Base-by-base conservation (phyloP, 2,329 filamentous ascomycete species). In the Parastagonospora nodorum region DNA sequence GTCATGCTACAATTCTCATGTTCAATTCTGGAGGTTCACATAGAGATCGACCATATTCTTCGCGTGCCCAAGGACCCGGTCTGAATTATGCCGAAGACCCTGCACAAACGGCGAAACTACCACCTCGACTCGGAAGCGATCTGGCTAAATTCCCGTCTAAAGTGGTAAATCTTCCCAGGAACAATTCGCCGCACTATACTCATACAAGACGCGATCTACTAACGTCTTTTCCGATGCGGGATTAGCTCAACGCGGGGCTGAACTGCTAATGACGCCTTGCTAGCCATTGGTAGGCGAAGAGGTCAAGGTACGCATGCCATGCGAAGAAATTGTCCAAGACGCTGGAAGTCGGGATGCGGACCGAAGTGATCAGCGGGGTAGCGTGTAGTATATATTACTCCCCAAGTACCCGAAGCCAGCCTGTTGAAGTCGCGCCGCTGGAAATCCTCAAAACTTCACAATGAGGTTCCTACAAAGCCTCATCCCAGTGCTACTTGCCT, bases 401-500 rank as follows among this genome's bases (percentile, higher is more conserved):
- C 19, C 19, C 19, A 24, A 24, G 19, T 24, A 24, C 19, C 19
- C 5, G 19, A 5, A 24, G 19, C 19, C 19, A 24, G 19, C 19
- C 19, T 24, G 19, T 24, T 24, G 11, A 8, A 37, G 35, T 9
- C 5, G 15, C 15, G 11, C 8, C 37, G 11, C 15, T 12, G 7
- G 5, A 12, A 27, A 39, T 39, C n/a, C 27, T 27, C 37, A 16
- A 10, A 24, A 12, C 8, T 19, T 10, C 9, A 27, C 11, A 11
- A 45, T 45, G 42, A 45, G 30, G 33, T 45, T 38, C 33, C 38
- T 30, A 8, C 10, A 8, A 16, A 45, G n/a, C 28, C 29, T 45
- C 5, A 24, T 45, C 9, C 33, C 42, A 7, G 42, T 16, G 12
- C 33, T 38, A 15, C 24, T 38, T 12, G 33, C 33, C n/a, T 45